Conservation (phyloP, 164 flowering plant genomes). For the Brasenia schreberi region DNA sequence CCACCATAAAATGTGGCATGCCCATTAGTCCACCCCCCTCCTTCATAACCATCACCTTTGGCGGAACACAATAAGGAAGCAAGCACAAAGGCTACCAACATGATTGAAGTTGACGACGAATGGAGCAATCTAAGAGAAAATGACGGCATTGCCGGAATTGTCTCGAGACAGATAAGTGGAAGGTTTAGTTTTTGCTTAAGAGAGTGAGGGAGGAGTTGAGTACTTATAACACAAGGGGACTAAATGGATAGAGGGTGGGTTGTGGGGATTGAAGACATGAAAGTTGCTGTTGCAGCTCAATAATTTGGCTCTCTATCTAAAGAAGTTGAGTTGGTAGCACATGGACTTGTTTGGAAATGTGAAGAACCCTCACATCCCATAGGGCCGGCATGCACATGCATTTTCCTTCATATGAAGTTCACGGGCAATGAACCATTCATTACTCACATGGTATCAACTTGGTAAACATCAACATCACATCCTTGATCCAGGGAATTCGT, state of each 20-base stretch:
- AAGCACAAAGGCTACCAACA: not conserved
- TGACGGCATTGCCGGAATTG: no score
- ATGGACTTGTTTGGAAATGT: not conserved
- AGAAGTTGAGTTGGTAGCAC: not conserved
- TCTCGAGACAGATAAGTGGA: not conserved
- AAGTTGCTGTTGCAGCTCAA: not conserved
- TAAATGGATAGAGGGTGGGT: not conserved
- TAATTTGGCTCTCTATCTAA: not conserved
- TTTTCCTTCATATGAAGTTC: not conserved
- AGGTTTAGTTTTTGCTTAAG: not conserved
- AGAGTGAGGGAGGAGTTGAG: not conserved
- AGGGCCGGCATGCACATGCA: not conserved
- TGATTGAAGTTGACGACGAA: not conserved
- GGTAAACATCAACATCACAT: no score
- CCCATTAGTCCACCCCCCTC: conserved; percentile 19
- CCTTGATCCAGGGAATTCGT: no score
- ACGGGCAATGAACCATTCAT: no score
- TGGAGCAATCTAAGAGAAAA: not conserved
- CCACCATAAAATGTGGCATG: conserved; percentile 38
- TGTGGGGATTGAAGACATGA: not conserved
- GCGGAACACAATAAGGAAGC: not conserved
- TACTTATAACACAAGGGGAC: not conserved
- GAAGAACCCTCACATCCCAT: not conserved
- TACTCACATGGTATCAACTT: no score
- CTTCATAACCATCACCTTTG: conserved; percentile 3